phyloP scores from a whole-genome alignment of 768 basidiomycete species.

The Gautieria morchelliformis region DNA sequence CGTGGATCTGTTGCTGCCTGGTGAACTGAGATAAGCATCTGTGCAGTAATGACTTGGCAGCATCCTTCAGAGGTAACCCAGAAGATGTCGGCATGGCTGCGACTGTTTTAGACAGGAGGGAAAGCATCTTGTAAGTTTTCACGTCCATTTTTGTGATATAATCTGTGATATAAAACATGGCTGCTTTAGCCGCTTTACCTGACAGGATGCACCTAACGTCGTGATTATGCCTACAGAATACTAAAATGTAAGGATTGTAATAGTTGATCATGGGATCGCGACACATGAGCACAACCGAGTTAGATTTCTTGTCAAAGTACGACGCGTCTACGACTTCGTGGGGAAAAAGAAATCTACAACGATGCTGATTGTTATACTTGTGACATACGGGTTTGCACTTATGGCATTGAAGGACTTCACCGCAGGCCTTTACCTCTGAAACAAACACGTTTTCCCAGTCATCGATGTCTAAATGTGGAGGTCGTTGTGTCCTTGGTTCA shows the following conservation, averaged over 20 bases:
- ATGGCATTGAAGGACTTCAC: slow-evolving; percentile 18
- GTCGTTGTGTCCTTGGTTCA: neutral
- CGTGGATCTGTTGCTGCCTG: slow-evolving; percentile 21
- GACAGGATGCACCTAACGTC: slow-evolving; percentile 26
- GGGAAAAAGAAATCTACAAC: slow-evolving; percentile 25
- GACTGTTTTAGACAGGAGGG: slow-evolving; percentile 1
- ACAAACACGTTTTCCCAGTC: slow-evolving; percentile 12
- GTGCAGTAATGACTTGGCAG: slow-evolving; percentile 28
- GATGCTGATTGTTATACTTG: slow-evolving; percentile 20
- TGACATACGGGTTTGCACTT: slow-evolving; percentile 18
- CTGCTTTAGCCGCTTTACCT: slow-evolving; percentile 23
- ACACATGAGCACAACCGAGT: slow-evolving; percentile 22
- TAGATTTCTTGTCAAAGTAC: slow-evolving; percentile 21
- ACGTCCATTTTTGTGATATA: slow-evolving; percentile 25
- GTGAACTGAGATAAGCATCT: slow-evolving; percentile 29
- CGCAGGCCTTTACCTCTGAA: slow-evolving; percentile 14
- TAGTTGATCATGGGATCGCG: slow-evolving; percentile 29
- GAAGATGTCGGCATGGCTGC: neutral
- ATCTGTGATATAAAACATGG: slow-evolving; percentile 28
- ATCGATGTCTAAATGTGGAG: neutral
- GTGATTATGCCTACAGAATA: slow-evolving; percentile 27
- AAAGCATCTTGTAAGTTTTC: slow-evolving; percentile 12
- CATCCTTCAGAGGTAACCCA: slow-evolving; percentile 20
- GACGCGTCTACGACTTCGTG: slow-evolving; percentile 23
- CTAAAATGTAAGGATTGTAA: slow-evolving; percentile 24